Evolutionary conservation across 805 yeast genomes (phyloP), one percentile per base, ranked within the genome.

Genomic region (Peterozyma xylosa): DNA sequence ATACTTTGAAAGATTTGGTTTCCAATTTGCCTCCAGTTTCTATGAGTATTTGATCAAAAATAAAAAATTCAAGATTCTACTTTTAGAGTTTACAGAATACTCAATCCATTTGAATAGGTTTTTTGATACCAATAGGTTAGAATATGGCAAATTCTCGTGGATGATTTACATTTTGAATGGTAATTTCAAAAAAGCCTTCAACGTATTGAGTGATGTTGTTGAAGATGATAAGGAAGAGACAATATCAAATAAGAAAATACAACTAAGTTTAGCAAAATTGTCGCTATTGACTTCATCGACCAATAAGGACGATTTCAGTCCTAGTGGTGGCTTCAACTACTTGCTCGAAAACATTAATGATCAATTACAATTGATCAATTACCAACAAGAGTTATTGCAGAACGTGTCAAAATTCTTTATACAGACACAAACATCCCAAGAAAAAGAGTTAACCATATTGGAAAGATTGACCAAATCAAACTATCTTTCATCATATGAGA

Each of bases 191-290:
- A 54, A 60, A 1, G 91, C 89, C 0, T 64, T 82, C 1, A 52
- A 57, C 11, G 66, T 70, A 1, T 62, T 88, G 30, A 53, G 66
- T 3, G 55, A 61, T 1, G 70, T 76, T 27, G 64, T 71, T 4
- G 62, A 66, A 11, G 21, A 45, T 13, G 57, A 68, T 3, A 48
- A 56, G 2, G 72, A 71, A 14, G 77, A 74, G 21, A 54, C 62
- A 9, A 64, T 71, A 37, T 60, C 60, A 11, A 73, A 71, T 50
- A 74, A 73, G 52, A 77, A 73, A 51, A 53, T 83, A 17, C 79
- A 79, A 50, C 68, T 80, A 47, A 82, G 87, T 45, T 60, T 88
- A 41, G 90, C 95, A 2, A 88, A 88, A 58, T 60, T 89, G 17
- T 63, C 86, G 2, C 67, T 76, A 1, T 54, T 85, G 15, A 80